Base-by-base conservation (phyloP, 768 basidiomycete genomes). In the Leccinum obscurum region DNA sequence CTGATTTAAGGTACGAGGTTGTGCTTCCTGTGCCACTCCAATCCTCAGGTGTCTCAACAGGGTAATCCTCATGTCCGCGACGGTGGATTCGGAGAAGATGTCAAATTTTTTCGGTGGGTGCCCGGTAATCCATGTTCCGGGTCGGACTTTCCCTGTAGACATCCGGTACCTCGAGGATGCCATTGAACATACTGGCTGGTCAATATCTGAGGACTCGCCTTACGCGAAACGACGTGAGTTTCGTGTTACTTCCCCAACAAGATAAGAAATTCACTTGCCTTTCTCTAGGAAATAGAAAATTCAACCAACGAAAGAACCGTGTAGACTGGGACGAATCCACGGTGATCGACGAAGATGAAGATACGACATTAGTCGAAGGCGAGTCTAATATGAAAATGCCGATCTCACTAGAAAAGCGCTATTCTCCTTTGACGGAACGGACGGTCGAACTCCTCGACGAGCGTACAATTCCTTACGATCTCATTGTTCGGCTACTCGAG, bases 51-150 rank as follows among this genome's bases (percentile, higher is more conserved):
- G 10, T 52, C 17, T 60, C 54, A 15, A 30, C 58, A 95, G 93
- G 75, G 85, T 99, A 44, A 85, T 98, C 15, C 81, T 98, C 52
- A 99, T 99, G 96, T 96, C 94, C 34, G 96, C 97, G 1, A 99
- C 97, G 0, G 80, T 97, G 26, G 94, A 99, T 65, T 87, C 93
- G 1, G 88, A 92, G 57, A 95, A 95, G 77, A 85, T 98, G 44
- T 91, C 95, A 11, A 77, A 74, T 14, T 98, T 89, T 72, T 97
- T 98, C 70, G 92, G 88, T n/a, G 85, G 85, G 51, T 89, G 89
- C 64, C 93, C 93, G 0, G 84, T 87, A 17, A 79, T 98, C 13
- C 86, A 88, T 60, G 91, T 99, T 30, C 95, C 95, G 17, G 97
- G 96, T 3, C 85, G 96, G 17, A 98, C 95, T 1, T 98, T 92